A percentile compares a stretch with the other conserved stretches of the same genome.
These are phyloP conservation scores for Oemleria cerasiformis DNA, from an alignment of 306 rosid genomes.

Conservation along the genomic window DNA sequence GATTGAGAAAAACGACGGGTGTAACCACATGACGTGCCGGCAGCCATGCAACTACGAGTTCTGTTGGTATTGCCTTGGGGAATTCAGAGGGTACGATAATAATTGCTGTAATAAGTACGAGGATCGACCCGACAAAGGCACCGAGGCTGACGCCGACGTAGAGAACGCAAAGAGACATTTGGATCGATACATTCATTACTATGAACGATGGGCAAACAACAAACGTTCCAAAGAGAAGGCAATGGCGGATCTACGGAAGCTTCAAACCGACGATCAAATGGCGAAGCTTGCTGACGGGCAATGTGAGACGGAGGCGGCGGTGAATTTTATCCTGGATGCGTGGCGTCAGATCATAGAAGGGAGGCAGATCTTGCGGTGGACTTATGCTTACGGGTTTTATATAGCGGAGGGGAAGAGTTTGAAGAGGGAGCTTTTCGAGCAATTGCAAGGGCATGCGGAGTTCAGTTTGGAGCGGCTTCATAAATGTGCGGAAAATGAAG, in stretches of 20 bases:
- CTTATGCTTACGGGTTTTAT: slow-evolving; percentile 9
- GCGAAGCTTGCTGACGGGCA: background rate
- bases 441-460: background rate
- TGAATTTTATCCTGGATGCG: background rate
- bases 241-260: background rate
- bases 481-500: background rate
- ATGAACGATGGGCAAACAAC: slow-evolving; percentile 12
- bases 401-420: background rate
- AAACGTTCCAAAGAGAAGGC: background rate
- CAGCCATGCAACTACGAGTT: background rate
- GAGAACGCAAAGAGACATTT: background rate
- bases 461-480: slow-evolving; percentile 9
- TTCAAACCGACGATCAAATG: background rate
- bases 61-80: slow-evolving; percentile 10
- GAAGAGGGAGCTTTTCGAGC: background rate
- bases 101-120: no score
- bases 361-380: slow-evolving; percentile 12
- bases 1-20: slow-evolving; percentile 9
- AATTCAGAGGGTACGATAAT: background rate
- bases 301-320: background rate
- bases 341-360: slow-evolving; percentile 14
- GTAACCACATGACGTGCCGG: slow-evolving; percentile 8
- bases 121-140: background rate
- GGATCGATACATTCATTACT: slow-evolving; percentile 3
- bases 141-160: background rate